These are phyloP conservation scores for Trifolium dubium DNA, from an alignment of 306 rosid genomes.

Conservation along the genomic window DNA sequence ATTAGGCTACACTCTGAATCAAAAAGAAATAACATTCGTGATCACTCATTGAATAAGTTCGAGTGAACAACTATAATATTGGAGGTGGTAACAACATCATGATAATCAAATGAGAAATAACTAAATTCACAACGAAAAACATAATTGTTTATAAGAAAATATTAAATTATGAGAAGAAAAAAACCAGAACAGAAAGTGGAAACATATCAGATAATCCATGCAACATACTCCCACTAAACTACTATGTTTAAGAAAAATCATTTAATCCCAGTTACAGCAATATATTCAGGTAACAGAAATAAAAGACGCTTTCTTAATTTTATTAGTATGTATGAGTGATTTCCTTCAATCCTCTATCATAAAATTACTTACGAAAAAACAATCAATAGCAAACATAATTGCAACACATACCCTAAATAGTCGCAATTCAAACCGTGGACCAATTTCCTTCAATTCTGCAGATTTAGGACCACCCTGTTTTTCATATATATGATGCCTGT, in stretches of 20 bases:
- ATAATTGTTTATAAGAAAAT: background rate
- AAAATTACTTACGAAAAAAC: constrained; percentile 7
- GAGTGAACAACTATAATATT: background rate
- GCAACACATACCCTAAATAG: constrained; percentile 65
- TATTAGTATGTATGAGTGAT: constrained; percentile 4
- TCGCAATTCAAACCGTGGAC: constrained; percentile 91
- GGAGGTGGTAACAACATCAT: background rate
- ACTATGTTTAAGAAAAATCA: background rate
- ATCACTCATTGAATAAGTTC: background rate
- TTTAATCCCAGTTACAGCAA: constrained; percentile 17
- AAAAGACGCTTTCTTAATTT: background rate
- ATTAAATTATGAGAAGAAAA: background rate
- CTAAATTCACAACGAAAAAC: background rate
- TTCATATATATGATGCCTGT: constrained; percentile 88
- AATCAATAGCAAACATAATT: constrained; percentile 27
- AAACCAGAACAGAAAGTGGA: no score
- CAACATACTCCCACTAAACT: background rate
- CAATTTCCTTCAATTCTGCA: constrained; percentile 83
- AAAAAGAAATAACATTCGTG: background rate
- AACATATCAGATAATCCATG: background rate
- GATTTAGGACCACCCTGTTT: constrained; percentile 82
- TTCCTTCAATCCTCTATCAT: constrained; percentile 16
- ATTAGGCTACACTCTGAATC: background rate
- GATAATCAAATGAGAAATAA: background rate
- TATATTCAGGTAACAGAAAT: background rate